Conservation (phyloP, 2,329 filamentous ascomycete genomes). For the Arthroderma sp. region DNA sequence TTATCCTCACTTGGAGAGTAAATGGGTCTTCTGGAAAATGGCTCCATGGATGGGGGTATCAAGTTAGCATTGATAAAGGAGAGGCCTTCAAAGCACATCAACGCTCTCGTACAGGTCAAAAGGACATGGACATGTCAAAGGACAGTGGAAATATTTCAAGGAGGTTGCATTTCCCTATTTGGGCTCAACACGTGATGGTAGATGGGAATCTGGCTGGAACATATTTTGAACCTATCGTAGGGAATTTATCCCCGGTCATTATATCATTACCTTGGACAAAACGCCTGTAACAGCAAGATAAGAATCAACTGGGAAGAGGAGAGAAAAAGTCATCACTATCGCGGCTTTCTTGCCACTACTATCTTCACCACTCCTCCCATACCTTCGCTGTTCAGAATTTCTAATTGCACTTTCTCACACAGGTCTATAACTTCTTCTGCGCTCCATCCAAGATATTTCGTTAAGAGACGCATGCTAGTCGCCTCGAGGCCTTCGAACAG, state of each 20-base stretch:
- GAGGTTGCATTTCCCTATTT: background rate
- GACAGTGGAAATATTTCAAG: background rate
- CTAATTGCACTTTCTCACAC: constrained; percentile 28
- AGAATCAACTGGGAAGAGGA: background rate
- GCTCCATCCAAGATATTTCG: constrained; percentile 24
- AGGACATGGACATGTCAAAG: background rate
- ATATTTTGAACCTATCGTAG: background rate
- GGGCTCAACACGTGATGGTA: background rate
- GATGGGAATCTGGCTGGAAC: background rate
- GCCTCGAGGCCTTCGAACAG: constrained; percentile 32
- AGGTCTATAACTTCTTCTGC: constrained; percentile 25
- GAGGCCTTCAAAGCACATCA: background rate
- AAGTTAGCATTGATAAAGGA: background rate
- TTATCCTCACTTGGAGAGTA: constrained; percentile 8
- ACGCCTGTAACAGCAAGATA: background rate
- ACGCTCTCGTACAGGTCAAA: background rate
- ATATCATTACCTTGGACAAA: background rate
- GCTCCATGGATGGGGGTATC: background rate
- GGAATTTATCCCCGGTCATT: background rate
- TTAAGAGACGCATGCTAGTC: constrained; percentile 27
- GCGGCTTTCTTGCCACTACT: constrained; percentile 23
- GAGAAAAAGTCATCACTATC: background rate
- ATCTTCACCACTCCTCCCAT: constrained; percentile 21
- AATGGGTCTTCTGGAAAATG: background rate
- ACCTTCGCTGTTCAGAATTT: constrained; percentile 23